These are phyloP conservation scores for Hypoxylon sp. DNA, from an alignment of 2,329 filamentous ascomycete genomes.

Conservation along the genomic window DNA sequence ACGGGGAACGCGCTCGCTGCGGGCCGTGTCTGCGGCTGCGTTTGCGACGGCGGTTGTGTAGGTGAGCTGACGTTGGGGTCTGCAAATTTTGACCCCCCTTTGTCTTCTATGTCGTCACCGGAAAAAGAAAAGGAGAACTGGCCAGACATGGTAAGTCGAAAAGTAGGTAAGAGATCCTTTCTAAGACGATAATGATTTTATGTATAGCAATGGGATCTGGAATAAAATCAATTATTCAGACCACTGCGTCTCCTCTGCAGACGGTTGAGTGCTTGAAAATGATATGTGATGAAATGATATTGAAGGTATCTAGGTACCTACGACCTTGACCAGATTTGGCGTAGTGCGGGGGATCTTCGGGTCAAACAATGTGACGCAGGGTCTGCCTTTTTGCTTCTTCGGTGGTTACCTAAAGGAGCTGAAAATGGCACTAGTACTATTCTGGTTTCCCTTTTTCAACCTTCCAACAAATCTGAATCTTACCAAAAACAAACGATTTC, in stretches of 20 bases:
- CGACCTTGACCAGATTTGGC: background rate
- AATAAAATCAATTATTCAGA: no score
- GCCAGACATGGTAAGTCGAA: constrained; percentile 47
- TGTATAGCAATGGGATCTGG: no score
- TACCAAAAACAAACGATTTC: no score
- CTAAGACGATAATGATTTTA: no score
- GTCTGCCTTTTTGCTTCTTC: no score
- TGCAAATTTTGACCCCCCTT: constrained; percentile 47
- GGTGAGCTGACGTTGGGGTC: constrained; percentile 35
- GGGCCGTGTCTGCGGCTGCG: no score
- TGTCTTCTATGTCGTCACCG: constrained; percentile 70
- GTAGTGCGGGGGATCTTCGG: constrained; percentile 27
- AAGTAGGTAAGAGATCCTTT: no score
- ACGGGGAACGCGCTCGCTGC: constrained; percentile 66
- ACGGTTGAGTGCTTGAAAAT: background rate
- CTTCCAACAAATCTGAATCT: no score
- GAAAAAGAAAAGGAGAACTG: constrained; percentile 68
- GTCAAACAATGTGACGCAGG: no score
- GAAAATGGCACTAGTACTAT: no score
- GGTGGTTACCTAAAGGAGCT: background rate
- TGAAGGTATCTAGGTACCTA: constrained; percentile 2
- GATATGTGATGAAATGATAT: background rate
- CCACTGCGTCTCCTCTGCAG: no score
- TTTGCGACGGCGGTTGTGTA: constrained; percentile 36
- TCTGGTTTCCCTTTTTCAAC: no score